Evolutionary conservation across 768 basidiomycete species (phyloP), one percentile per base, ranked within the genome.

Genomic region (Paxillus ammoniavirescens): DNA sequence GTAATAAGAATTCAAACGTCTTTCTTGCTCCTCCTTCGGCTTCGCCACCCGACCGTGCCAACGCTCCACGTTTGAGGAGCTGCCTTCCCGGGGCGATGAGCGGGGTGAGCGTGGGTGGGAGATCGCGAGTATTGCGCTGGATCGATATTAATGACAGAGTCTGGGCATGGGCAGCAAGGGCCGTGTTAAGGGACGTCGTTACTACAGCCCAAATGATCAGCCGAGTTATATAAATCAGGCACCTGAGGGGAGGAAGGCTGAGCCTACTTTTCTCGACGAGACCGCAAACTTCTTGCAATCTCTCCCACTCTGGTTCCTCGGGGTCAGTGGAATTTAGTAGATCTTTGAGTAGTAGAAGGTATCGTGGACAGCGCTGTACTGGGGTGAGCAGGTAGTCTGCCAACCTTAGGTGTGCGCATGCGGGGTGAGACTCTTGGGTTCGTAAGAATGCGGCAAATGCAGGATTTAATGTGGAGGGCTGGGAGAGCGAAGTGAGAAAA

Each of bases 301-400:
- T 81, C 4, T 72, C 72, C 62, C 86, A 76, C 65, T 93, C 92
- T n/a, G 79, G 75, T 55, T 89, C 86, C 3, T 82, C 82, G 4
- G 74, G 70, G 36, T 79, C 77, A 14, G 87, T 90, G 54, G 82
- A 81, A n/a, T 69, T 67, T 35, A 91, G 82, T 36, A 94, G 77
- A 65, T 95, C 92, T 68, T 86, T 91, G 48, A 94, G 79, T 10
- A 95, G 74, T 10, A 95, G 77, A 8, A 93, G 78, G 65, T 94
- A 94, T 52, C 93, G 80, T 4, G 93, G 93, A 67, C 91, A 93
- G 51, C 92, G 80, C 68, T 95, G 92, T 7, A 95, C 87, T 45
- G 92, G 84, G 2, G 89, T 90, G 50, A 95, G 76, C 9, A 95
- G 79, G 85, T 92, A 95, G 64, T 93, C 90, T 8, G 86, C 78